Conservation (phyloP, 1,284 basidiomycete genomes). For the Marasmius oreades region DNA sequence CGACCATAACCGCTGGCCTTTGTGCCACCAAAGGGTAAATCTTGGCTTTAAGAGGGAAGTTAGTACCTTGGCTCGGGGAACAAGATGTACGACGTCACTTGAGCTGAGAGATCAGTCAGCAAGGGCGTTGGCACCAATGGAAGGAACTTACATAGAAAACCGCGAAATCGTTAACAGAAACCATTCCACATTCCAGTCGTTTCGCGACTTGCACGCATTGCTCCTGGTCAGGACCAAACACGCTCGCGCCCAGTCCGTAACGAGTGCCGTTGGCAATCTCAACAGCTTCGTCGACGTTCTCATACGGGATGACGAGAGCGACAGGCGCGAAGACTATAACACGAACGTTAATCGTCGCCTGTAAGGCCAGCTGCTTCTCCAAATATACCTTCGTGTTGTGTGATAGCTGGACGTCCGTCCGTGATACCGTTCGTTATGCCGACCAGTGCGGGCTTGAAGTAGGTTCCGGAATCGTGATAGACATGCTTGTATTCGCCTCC, state of each 20-base stretch:
- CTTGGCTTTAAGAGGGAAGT: conserved; percentile 62
- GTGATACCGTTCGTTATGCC: conserved; percentile 77
- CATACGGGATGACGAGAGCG: conserved; percentile 80
- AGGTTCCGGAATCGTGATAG: conserved; percentile 66
- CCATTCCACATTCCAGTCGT: conserved; percentile 90
- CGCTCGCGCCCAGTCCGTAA: conserved; percentile 92
- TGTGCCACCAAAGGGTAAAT: conserved; percentile 89
- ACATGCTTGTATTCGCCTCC: conserved; percentile 71
- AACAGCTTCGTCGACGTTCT: conserved; percentile 79
- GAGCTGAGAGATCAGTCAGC: conserved; percentile 35
- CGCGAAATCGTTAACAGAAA: conserved; percentile 92
- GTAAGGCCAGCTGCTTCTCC: conserved; percentile 3
- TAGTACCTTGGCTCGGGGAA: conserved; percentile 11
- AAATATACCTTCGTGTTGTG: conserved; percentile 72
- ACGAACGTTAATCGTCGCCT: conserved; percentile 13
- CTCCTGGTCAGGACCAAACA: conserved; percentile 84
- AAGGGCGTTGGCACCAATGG: background rate
- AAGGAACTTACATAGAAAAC: conserved; percentile 77
- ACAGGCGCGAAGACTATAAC: conserved; percentile 83
- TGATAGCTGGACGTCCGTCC: conserved; percentile 70
- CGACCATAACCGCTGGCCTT: conserved; percentile 90
- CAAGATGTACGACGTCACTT: conserved; percentile 43
- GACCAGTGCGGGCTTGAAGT: conserved; percentile 87
- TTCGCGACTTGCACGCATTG: conserved; percentile 78
- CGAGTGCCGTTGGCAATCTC: conserved; percentile 82